Percentiles rank a stretch among this genome's conserved stretches.
phyloP scores from a whole-genome alignment of 345 rosid species.

The Carallia pectinifolia region DNA sequence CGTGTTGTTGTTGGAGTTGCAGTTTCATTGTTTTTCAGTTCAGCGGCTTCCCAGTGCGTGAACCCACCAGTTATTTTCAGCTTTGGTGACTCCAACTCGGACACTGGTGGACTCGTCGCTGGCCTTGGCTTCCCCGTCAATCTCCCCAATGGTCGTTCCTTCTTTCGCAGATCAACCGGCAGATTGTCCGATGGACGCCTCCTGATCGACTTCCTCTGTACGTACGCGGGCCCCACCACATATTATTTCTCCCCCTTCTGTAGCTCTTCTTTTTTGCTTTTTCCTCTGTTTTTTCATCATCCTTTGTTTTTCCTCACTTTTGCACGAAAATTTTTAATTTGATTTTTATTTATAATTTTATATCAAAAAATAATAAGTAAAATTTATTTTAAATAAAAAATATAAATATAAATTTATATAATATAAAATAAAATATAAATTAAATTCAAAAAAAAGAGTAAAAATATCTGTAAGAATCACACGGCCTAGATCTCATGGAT shows the following conservation, averaged over 20 bases:
- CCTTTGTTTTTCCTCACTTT: not conserved
- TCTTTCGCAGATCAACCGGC: conserved; percentile 69
- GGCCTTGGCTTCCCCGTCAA: conserved; percentile 74
- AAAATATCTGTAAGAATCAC: no score
- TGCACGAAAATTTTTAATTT: no score
- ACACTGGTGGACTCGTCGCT: conserved; percentile 83
- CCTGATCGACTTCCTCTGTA: conserved; percentile 76
- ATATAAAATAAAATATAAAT: no score
- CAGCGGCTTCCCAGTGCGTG: conserved; percentile 36
- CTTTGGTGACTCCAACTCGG: conserved; percentile 92
- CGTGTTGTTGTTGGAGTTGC: not conserved
- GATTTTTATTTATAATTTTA: no score
- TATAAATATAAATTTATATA: no score
- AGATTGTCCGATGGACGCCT: conserved; percentile 85
- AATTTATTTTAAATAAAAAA: no score
- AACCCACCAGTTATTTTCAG: conserved; percentile 64
- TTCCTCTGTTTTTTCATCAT: not conserved
- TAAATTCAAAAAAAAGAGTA: no score
- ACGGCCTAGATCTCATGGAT: no score
- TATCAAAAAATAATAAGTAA: no score
- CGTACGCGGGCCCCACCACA: conserved; percentile 18
- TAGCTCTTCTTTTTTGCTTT: not conserved
- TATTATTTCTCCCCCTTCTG: not conserved
- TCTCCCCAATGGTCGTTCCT: conserved; percentile 67
- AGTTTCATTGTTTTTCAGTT: conserved; percentile 4